Evolutionary conservation across 805 yeast genomes (phyloP).

Genomic region (Candida incommunis): DNA sequence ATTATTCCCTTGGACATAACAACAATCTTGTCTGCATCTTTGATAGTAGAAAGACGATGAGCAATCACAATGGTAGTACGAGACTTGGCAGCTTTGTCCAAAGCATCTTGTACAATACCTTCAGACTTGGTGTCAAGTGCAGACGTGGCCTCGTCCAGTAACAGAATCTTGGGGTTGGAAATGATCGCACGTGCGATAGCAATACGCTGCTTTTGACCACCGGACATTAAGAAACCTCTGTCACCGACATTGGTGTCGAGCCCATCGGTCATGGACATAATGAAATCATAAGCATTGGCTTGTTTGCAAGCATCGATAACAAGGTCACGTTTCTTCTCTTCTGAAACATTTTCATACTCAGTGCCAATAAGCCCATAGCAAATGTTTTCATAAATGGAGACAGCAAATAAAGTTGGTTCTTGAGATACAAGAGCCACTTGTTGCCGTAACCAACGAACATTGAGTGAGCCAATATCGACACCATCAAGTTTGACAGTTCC

Average conservation of each 20-base stretch:
- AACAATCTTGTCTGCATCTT: conserved; percentile 31
- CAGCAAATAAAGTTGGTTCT: conserved; percentile 88
- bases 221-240: conserved; percentile 37
- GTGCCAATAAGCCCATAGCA: conserved; percentile 71
- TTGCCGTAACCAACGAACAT: conserved; percentile 59
- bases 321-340: conserved; percentile 23
- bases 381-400: conserved; percentile 74
- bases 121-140: conserved; percentile 31
- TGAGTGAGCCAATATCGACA: conserved; percentile 58
- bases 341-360: conserved; percentile 39
- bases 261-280: conserved; percentile 65
- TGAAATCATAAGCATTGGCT: conserved; percentile 27
- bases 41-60: conserved; percentile 32
- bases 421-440: conserved; percentile 87
- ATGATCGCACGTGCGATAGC: conserved; percentile 54
- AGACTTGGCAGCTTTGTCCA: conserved; percentile 7
- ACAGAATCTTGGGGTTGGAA: conserved; percentile 38
- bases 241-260: conserved; percentile 50
- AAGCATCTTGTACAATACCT: conserved; percentile 19
- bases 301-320: conserved; percentile 23
- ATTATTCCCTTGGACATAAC: conserved; percentile 31
- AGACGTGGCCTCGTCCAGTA: conserved; percentile 46
- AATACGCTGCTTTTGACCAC: conserved; percentile 55
- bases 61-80: conserved; percentile 35
- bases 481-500: conserved; percentile 79